Base-by-base conservation (phyloP, 2,329 filamentous ascomycete genomes). In the Keithomyces neogunnii region DNA sequence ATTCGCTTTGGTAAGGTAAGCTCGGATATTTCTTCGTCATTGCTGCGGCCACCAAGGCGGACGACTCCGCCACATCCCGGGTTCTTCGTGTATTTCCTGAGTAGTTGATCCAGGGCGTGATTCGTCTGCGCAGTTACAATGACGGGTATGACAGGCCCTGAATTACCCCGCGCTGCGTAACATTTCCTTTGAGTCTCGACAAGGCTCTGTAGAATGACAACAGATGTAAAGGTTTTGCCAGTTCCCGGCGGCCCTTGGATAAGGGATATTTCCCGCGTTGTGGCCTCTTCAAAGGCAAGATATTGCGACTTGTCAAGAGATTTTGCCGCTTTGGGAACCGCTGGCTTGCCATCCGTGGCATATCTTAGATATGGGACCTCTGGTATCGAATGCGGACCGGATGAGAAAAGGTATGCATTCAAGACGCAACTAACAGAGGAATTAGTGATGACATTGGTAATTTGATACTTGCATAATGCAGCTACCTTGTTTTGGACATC, bases 61-160 rank as follows among this genome's bases (percentile, higher is more conserved):
- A 73, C 69, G 52, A 90, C 47, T 83, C 1, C 80, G 75, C 75
- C 57, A 55, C 4, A 66, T 86, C 3, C 64, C 66, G 0, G 59
- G 50, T 38, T 36, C 1, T 70, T 62, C 1, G 81, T 72, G 13
- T 89, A 74, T 50, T 85, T 80, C 1, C 71, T 69, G 0, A 96
- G 72, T 0, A 96, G 73, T 62, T 96, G 90, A 59, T 96, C 90
- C 0, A 96, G 71, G 0, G 90, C 90, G 66, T 96, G 89, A 53
- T 96, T 96, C 0, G 90, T 96, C 60, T 96, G 89, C 6, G 89
- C 89, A 0, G 89, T 80, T 3, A 96, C 74, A 26, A 96, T 75
- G 32, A 96, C 83, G 0, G 88, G 88, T 7, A 83, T 77, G 10
- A 19, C 10, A 2, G 56, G 49, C 2, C 40, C 35, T 5, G 51